phyloP scores from a whole-genome alignment of 2,329 filamentous ascomycete species.

The Alternaria infectoria region DNA sequence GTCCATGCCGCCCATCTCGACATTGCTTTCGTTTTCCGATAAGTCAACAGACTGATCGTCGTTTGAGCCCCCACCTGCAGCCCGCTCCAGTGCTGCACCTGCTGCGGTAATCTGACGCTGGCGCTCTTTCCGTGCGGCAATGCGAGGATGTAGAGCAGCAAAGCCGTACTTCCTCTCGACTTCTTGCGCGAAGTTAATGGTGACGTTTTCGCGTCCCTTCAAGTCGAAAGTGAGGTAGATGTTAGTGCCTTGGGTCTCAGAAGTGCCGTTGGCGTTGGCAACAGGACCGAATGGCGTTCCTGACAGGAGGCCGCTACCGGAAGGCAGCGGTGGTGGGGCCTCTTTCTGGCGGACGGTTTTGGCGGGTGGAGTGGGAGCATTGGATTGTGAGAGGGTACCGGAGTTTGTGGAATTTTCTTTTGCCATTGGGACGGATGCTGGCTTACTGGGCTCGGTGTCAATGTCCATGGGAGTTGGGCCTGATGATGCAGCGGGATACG shows the following conservation, averaged over 20 bases:
- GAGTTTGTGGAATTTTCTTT: conserved; percentile 42
- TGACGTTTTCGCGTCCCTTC: conserved; percentile 82
- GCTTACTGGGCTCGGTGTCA: conserved; percentile 40
- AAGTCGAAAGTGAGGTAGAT: conserved; percentile 86
- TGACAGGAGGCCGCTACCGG: conserved; percentile 69
- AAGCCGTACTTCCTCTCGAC: conserved; percentile 95
- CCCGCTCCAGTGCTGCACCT: conserved; percentile 81
- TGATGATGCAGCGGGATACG: conserved; percentile 17
- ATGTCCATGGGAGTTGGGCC: conserved; percentile 46
- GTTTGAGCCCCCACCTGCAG: conserved; percentile 69
- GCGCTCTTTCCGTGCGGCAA: conserved; percentile 86
- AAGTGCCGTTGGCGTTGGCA: conserved; percentile 52
- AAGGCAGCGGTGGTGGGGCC: conserved; percentile 62
- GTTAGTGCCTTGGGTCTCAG: conserved; percentile 62
- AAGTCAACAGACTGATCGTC: conserved; percentile 86
- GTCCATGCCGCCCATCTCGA: conserved; percentile 79
- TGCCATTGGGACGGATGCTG: conserved; percentile 39
- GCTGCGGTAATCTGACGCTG: conserved; percentile 88
- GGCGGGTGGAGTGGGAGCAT: conserved; percentile 60
- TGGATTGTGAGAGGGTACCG: conserved; percentile 53
- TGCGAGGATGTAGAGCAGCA: conserved; percentile 87
- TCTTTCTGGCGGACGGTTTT: conserved; percentile 64
- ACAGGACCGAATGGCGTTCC: conserved; percentile 66
- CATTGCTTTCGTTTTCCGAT: conserved; percentile 76
- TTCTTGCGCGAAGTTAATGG: conserved; percentile 92